Evolutionary conservation across 2,329 filamentous ascomycete species (phyloP), one percentile per base, ranked within the genome.

Genomic region (Clonostachys solani): DNA sequence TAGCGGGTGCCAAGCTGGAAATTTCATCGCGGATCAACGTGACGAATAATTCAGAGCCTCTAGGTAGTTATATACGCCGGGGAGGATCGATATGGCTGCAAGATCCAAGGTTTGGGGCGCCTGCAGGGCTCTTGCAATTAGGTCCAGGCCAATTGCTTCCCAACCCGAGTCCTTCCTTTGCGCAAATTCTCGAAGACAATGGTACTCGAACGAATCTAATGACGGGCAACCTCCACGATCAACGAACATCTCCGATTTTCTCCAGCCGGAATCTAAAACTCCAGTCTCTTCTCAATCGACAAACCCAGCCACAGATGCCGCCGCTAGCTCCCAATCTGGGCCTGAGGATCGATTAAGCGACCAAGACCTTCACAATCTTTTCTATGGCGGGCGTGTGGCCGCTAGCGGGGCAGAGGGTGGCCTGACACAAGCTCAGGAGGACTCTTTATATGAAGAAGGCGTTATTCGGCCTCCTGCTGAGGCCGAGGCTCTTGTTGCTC

Each of bases 91-190:
- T 48, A 84, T 84, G 80, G 72, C 79, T 55, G 73, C 80, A 48
- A 71, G 77, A 63, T 63, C 80, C 55, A 75, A 73, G 51, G 54
- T 81, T 38, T 71, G 74, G 54, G 59, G 63, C 54, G 66, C 64
- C 45, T 66, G 68, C 59, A 65, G 71, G 50, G 62, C 67, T 40
- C 61, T 76, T 43, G 63, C 67, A 36, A 52, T 72, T 42, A 65
- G 69, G 46, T 53, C 67, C 37, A 59, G 64, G 53, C 62, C 68
- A 42, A 58, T 60, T 49, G 49, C 54, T 42, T 29, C 50, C 47
- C 29, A 49, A 49, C 34, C 53, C 52, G 42, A 52, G 52, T 34
- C 51, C 46, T 12, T 48, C 52, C 36, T 56, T 68, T 49, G 52
- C 37, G 43, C 41, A 10, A 54, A 58, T 10, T 46, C 53, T 40